These are phyloP conservation scores for Tolypocladium pustulatum DNA, from an alignment of 2,329 filamentous ascomycete genomes.

Conservation along the genomic window DNA sequence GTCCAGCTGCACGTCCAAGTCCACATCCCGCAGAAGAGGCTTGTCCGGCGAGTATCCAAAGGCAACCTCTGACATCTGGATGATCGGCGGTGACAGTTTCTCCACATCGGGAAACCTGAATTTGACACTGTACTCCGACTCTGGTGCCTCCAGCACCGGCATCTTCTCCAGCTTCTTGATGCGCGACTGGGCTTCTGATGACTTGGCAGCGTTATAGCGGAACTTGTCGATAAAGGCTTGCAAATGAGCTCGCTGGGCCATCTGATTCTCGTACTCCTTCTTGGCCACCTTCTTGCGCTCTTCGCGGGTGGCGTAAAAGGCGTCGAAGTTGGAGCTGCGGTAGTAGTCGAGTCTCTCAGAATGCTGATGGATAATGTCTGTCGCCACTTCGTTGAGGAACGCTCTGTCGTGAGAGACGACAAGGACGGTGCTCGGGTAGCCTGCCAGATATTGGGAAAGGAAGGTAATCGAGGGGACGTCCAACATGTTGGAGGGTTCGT, in stretches of 20 bases:
- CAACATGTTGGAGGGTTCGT: constrained; percentile 99
- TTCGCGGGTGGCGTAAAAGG: constrained; percentile 95
- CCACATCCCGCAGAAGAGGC: constrained; percentile 72
- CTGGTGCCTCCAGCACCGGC: constrained; percentile 81
- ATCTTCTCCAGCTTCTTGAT: constrained; percentile 99
- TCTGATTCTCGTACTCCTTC: constrained; percentile 97
- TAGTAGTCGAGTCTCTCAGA: constrained; percentile 97
- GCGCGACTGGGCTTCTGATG: constrained; percentile 92
- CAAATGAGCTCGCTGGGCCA: constrained; percentile 84
- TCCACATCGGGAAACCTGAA: constrained; percentile 98
- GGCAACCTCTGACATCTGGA: constrained; percentile 87
- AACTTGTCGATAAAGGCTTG: constrained; percentile 99
- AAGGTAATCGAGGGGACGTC: constrained; percentile 99
- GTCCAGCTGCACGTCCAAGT: constrained; percentile 94
- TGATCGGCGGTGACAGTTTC: constrained; percentile 92
- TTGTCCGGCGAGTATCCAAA: constrained; percentile 83
- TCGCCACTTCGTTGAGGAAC: constrained; percentile 98
- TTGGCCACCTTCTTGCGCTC: constrained; percentile 94
- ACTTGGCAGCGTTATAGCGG: constrained; percentile 97
- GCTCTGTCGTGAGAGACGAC: constrained; percentile 98
- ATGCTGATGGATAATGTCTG: constrained; percentile 97
- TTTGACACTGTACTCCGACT: constrained; percentile 89
- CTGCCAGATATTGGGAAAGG: constrained; percentile 88
- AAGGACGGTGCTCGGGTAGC: constrained; percentile 86
- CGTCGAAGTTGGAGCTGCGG: constrained; percentile 92